phyloP scores from a whole-genome alignment of 2,329 filamentous ascomycete genomes.

The Pochonia chlamydosporia region DNA sequence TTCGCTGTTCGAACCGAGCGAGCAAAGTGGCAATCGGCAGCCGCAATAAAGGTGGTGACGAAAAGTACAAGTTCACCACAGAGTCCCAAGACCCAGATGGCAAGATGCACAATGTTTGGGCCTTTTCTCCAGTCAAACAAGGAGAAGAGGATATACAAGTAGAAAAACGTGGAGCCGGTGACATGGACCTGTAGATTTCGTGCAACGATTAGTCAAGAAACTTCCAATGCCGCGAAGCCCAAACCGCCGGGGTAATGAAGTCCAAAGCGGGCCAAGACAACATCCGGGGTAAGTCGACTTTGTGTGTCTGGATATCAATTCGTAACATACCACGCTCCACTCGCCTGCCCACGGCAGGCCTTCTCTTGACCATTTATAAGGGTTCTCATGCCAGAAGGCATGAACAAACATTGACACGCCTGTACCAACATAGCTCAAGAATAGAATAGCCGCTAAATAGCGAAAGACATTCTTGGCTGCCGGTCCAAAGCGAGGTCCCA shows the following conservation, averaged over 20 bases:
- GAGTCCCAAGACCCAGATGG: conserved; percentile 72
- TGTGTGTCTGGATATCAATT: too few species aligned
- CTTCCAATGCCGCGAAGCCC: too few species aligned
- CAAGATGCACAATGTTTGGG: conserved; percentile 72
- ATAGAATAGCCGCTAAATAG: conserved; percentile 64
- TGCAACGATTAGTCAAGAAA: too few species aligned
- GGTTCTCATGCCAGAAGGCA: conserved; percentile 48
- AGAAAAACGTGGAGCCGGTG: conserved; percentile 78
- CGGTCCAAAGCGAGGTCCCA: conserved; percentile 54
- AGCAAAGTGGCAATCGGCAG: conserved; percentile 62
- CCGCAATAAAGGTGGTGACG: conserved; percentile 60
- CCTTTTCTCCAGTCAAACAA: conserved; percentile 78
- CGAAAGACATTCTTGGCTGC: conserved; percentile 67
- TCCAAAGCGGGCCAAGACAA: too few species aligned
- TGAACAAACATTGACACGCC: conserved; percentile 68
- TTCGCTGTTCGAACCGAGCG: conserved; percentile 22
- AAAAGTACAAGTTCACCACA: conserved; percentile 69
- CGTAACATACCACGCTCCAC: conserved; percentile 60
- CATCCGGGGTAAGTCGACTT: too few species aligned
- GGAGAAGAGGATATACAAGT: conserved; percentile 78
- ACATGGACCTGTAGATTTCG: conserved; percentile 66
- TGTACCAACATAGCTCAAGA: conserved; percentile 71
- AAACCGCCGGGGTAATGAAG: too few species aligned
- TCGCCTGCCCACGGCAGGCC: conserved; percentile 70
- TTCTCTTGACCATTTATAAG: conserved; percentile 30